These are phyloP conservation scores for Naganishia cerealis DNA, from an alignment of 1,284 basidiomycete genomes.

Conservation along the genomic window DNA sequence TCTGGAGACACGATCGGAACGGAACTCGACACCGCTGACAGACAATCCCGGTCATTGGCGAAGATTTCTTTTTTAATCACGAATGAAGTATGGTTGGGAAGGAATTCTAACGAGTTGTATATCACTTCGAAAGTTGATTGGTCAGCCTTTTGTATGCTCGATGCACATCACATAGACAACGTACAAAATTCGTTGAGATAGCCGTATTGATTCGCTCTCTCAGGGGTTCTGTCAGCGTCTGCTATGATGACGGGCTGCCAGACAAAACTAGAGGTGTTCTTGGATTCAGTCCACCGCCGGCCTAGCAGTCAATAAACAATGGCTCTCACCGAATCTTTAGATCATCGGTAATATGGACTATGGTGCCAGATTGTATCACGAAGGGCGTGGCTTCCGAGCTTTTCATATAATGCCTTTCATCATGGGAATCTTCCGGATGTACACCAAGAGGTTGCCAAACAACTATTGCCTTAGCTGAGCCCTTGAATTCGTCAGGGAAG, in stretches of 20 bases:
- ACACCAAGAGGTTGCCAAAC: constrained; percentile 1
- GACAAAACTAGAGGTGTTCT: constrained; percentile 3
- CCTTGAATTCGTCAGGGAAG: neutral
- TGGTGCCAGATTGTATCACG: neutral
- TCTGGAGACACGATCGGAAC: constrained; percentile 20
- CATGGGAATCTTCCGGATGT: neutral
- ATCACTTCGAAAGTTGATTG: constrained; percentile 16
- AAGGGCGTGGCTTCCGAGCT: neutral
- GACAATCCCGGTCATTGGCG: constrained; percentile 3
- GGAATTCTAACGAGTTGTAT: constrained; percentile 6
- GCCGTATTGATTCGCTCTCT: constrained; percentile 1
- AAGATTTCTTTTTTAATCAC: constrained; percentile 15
- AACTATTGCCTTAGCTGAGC: neutral
- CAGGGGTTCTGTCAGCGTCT: constrained; percentile 23
- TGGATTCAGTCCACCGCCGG: neutral
- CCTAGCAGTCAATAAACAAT: neutral
- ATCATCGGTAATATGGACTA: neutral
- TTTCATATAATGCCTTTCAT: constrained; percentile 1
- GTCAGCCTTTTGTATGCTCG: neutral
- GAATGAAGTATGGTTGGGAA: constrained; percentile 16
- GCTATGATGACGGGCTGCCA: constrained; percentile 18
- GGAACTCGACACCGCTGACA: constrained; percentile 18
- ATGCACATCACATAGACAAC: neutral
- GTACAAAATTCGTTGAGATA: constrained; percentile 26
- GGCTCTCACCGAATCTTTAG: constrained; percentile 15